These are phyloP conservation scores for Cryomyces antarcticus DNA, from an alignment of 495 filamentous ascomycete genomes.

Conservation along the genomic window DNA sequence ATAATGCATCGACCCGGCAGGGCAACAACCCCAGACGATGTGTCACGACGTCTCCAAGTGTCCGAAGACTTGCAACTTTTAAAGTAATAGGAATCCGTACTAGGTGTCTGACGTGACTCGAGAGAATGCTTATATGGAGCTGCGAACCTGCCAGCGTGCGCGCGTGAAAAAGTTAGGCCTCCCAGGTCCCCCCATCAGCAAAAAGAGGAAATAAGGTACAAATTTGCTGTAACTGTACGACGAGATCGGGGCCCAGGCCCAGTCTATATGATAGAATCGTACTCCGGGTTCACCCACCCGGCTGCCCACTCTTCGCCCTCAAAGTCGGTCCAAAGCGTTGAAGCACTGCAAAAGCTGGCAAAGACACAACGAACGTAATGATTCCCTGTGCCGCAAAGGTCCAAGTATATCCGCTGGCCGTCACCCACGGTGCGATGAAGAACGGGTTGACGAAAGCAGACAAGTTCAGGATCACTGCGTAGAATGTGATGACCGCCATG, in stretches of 20 bases:
- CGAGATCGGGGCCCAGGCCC: background rate
- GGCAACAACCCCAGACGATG: no score
- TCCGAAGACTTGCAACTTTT: no score
- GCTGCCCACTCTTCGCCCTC: background rate
- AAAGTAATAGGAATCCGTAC: no score
- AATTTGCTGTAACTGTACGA: no score
- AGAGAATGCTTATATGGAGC: no score
- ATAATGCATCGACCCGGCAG: no score
- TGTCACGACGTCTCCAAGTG: no score
- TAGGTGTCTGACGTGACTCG: no score
- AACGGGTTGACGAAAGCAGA: slow-evolving; percentile 31
- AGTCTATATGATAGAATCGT: background rate
- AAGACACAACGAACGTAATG: slow-evolving; percentile 24
- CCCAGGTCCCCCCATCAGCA: no score
- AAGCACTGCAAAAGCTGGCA: slow-evolving; percentile 22
- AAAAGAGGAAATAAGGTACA: no score
- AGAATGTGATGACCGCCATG: slow-evolving; percentile 39
- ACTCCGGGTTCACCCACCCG: background rate
- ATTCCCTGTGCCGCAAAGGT: slow-evolving; percentile 35
- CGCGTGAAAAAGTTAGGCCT: no score
- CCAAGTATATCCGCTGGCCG: slow-evolving; percentile 31
- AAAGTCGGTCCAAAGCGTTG: slow-evolving; percentile 24
- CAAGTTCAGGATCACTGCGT: slow-evolving; percentile 38
- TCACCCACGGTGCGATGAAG: slow-evolving; percentile 36
- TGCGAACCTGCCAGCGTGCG: no score